Conservation (phyloP, 306 rosid genomes). For the Lathyrus aphaca region DNA sequence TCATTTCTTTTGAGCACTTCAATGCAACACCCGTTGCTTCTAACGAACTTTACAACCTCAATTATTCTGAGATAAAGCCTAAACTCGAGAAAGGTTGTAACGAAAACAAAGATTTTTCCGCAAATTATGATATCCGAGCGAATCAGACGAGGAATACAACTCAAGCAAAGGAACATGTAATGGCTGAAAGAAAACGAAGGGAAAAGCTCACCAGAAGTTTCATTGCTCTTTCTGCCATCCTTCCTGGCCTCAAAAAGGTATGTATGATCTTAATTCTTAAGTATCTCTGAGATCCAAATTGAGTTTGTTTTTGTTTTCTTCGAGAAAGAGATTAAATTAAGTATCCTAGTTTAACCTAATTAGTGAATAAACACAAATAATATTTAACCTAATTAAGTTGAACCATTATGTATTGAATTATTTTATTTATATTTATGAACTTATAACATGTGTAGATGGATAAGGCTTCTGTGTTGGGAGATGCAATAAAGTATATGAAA, state of each 20-base stretch:
- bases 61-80: slow-evolving; percentile 39
- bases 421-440: not conserved
- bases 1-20: slow-evolving; percentile 60
- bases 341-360: not conserved
- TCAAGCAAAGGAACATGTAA: slow-evolving; percentile 75
- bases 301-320: too few relatives aligned
- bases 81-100: slow-evolving; percentile 40
- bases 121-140: slow-evolving; percentile 14
- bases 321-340: too few relatives aligned
- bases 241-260: slow-evolving; percentile 92
- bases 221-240: slow-evolving; percentile 75
- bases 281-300: too few relatives aligned
- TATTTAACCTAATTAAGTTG: not conserved
- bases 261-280: not conserved
- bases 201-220: slow-evolving; percentile 86
- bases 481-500: slow-evolving; percentile 65
- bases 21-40: slow-evolving; percentile 25
- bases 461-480: slow-evolving; percentile 88
- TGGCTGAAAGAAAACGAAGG: slow-evolving; percentile 81
- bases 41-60: slow-evolving; percentile 32
- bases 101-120: slow-evolving; percentile 9
- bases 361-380: not conserved
- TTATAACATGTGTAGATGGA: slow-evolving; percentile 59
- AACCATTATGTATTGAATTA: not conserved
- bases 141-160: slow-evolving; percentile 42